Conservation (phyloP, 257 asterid species). For the Jasminum sambac region DNA sequence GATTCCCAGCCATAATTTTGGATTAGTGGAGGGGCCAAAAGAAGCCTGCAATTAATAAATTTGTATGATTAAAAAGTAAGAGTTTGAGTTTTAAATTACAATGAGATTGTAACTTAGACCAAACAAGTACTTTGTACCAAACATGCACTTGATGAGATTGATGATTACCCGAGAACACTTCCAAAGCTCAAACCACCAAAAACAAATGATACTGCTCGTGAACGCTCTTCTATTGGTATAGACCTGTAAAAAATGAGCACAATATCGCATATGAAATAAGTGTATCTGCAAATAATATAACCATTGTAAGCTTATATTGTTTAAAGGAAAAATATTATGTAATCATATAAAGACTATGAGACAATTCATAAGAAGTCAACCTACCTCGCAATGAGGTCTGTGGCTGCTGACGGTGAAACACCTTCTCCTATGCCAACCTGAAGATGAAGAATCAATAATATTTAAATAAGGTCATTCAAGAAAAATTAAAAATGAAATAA, state of each 20-base stretch:
- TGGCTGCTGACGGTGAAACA: conserved; percentile 98
- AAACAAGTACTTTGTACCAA: too few species aligned
- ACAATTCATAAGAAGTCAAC: conserved; percentile 16
- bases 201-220: conserved; percentile 96
- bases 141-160: too few species aligned
- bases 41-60: conserved; percentile 62
- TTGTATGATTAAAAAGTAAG: too few species aligned
- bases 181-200: conserved; percentile 97
- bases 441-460: conserved; percentile 10
- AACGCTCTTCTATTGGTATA: conserved; percentile 89
- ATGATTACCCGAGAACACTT: conserved; percentile 84
- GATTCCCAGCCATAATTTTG: conserved; percentile 89
- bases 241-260: conserved; percentile 52
- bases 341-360: background rate
- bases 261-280: conserved; percentile 10
- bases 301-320: background rate
- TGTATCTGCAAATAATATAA: conserved; percentile 1
- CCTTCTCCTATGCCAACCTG: conserved; percentile 99
- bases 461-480: conserved; percentile 20
- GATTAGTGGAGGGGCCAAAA: conserved; percentile 90
- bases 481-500: background rate
- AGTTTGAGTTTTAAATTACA: too few species aligned
- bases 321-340: too few species aligned
- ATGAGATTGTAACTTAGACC: too few species aligned
- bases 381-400: conserved; percentile 96